Base-by-base conservation (phyloP, 2,329 filamentous ascomycete genomes). In the Aspergillus felis region DNA sequence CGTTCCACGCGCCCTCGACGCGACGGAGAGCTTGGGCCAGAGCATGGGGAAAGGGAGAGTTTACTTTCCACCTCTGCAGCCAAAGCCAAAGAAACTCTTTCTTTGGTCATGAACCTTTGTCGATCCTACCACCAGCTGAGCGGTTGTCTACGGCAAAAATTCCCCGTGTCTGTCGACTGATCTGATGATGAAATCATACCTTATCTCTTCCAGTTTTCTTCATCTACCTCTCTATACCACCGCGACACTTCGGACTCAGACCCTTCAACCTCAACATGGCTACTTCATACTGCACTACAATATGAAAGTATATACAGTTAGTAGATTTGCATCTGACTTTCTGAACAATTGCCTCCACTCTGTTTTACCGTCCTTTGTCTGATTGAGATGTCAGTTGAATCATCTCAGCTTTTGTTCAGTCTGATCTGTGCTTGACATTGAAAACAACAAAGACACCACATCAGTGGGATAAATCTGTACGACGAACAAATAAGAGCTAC, bases 11-110 rank as follows among this genome's bases (percentile, higher is more conserved):
- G 62, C 61, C 59, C 53, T 63, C 53, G 54, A 67, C 57, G 66
- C 63, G 49, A 47, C 60, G n/a, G 29, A 57, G 58, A 57, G 61
- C 62, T 61, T 54, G 59, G 62, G 58, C 62, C 62, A 61, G 29
- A 42, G 10, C 48, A 25, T 35, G 42, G 50, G 55, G 50, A 53
- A 56, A 47, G 57, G 17, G 12, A 24, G 44, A 24, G 20, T 47
- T 47, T 24, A 17, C 24, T 24, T 5, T 14, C 22, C 12, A 14
- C 14, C 12, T 56, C 57, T 57, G 20, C 46, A 57, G 28, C 57
- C 77, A 80, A 62, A 57, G 28, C 57, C 77, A 80, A 62, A 78
- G 73, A 57, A 74, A 81, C 22, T 17, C 32, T 17, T 38, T 38
- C 14, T 35, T 38, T 38, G 32, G 17, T 38, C 32, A 38, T 38